Evolutionary conservation across 2,329 filamentous ascomycete species (phyloP), one percentile per base, ranked within the genome.

Genomic region (Curvularia spicifera): DNA sequence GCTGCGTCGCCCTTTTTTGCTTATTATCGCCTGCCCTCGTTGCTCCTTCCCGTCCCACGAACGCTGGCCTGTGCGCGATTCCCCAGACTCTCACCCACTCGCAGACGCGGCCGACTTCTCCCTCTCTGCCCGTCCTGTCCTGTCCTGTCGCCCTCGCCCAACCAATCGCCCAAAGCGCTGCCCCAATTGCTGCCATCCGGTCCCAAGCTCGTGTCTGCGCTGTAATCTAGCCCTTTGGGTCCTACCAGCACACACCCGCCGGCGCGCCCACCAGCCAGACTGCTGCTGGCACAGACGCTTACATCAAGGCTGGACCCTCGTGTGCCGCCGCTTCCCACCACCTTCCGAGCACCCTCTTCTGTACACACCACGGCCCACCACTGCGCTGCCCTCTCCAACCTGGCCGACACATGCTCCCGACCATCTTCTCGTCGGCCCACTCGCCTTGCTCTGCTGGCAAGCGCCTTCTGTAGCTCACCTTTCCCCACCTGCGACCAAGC

Each of bases 131-230:
- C 8, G 31, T 33, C 31, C 31, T 33, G 28, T 31, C 48, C 57
- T 40, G 31, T 37, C 43, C 24, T n/a, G n/a, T n/a, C n/a, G n/a
- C n/a, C n/a, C 28, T 4, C 26, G 9, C 44, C 51, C 62, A 56
- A 54, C 71, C 70, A 73, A 74, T 74, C 69, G 65, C 63, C 54
- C 4, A 61, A 4, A 61, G 53, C 53, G 59, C 59, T 68, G 65
- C 59, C 61, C 55, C 67, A 64, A 63, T 64, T 71, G 65, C 70
- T 70, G 57, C 61, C 53, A 20, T 66, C 64, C 64, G 57, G 54
- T 57, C 57, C 60, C 26, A 60, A 69, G 67, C 64, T 67, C 63
- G 68, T 71, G 68, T 66, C 65, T 70, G 62, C 67, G 57, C 63
- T 59, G 60, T 58, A 63, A 66, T 65, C 68, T 70, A 63, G 62